Evolutionary conservation across 2,329 filamentous ascomycete genomes (phyloP).

Genomic region (Epichloe elymi): DNA sequence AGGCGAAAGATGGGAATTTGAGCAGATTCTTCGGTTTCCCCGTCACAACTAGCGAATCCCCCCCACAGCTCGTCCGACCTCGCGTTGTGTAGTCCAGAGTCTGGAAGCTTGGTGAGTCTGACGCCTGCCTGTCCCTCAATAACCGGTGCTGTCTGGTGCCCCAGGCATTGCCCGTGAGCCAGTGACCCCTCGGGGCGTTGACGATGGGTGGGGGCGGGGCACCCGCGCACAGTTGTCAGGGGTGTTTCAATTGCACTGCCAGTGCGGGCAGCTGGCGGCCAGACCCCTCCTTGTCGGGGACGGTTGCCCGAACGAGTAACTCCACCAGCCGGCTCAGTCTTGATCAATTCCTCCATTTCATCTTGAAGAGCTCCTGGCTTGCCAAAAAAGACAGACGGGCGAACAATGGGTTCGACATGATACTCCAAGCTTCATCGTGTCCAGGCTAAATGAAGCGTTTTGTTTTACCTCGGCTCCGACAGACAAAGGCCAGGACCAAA

Average conservation of each 20-base stretch:
- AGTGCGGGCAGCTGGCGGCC: background rate
- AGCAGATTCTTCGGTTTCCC: background rate
- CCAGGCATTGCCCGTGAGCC: no score
- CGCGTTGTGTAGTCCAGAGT: background rate
- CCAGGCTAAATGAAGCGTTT: no score
- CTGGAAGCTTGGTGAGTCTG: background rate
- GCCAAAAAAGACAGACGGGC: background rate
- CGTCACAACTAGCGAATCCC: background rate
- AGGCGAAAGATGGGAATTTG: background rate
- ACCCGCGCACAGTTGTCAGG: background rate
- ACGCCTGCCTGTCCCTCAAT: background rate
- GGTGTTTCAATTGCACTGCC: background rate
- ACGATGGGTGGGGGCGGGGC: background rate
- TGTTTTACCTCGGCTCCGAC: no score
- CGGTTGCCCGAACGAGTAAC: background rate
- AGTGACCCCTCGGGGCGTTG: background rate
- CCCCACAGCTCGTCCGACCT: background rate
- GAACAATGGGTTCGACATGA: no score
- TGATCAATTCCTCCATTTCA: background rate
- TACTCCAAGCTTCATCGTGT: no score
- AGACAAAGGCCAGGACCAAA: no score
- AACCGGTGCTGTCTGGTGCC: background rate
- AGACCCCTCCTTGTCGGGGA: background rate
- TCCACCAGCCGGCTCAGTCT: background rate
- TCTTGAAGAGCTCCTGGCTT: background rate